Percentiles rank a stretch among this genome's conserved stretches.
Conservation (phyloP, 306 rosid species). For the Albizia julibrissin region DNA sequence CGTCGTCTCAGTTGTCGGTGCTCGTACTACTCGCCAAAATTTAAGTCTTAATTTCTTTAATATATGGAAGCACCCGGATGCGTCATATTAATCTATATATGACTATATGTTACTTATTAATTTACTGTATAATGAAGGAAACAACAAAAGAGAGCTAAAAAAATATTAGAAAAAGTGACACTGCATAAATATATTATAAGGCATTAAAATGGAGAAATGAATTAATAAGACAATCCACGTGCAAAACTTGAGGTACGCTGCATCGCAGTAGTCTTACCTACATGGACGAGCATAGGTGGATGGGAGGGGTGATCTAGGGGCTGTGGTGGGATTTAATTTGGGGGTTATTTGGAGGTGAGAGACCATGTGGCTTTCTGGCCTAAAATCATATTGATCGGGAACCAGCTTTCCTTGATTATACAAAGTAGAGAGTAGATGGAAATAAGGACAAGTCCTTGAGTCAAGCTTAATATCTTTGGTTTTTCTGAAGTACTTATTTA, state of each 20-base stretch:
- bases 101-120: too few species aligned
- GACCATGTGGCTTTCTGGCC: neutral
- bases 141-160: neutral
- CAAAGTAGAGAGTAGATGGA: slow-evolving; percentile 54
- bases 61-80: neutral
- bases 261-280: too few species aligned
- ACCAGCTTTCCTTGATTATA: slow-evolving; percentile 66
- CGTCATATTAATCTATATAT: neutral
- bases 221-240: slow-evolving; percentile 62
- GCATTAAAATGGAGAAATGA: slow-evolving; percentile 30
- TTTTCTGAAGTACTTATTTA: slow-evolving; percentile 90
- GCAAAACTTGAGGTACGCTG: slow-evolving; percentile 52
- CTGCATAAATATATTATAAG: neutral
- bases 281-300: slow-evolving; percentile 13
- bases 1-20: slow-evolving; percentile 61
- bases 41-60: too few species aligned
- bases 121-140: neutral
- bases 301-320: slow-evolving; percentile 30
- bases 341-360: slow-evolving; percentile 5
- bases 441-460: slow-evolving; percentile 92
- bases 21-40: neutral
- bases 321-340: neutral
- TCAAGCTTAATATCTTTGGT: slow-evolving; percentile 68
- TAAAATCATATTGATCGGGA: slow-evolving; percentile 33
- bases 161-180: neutral